A percentile compares a stretch with the other conserved stretches of the same genome.
Evolutionary conservation across 768 basidiomycete species (phyloP).

Genomic region (Podaxis pistillaris): DNA sequence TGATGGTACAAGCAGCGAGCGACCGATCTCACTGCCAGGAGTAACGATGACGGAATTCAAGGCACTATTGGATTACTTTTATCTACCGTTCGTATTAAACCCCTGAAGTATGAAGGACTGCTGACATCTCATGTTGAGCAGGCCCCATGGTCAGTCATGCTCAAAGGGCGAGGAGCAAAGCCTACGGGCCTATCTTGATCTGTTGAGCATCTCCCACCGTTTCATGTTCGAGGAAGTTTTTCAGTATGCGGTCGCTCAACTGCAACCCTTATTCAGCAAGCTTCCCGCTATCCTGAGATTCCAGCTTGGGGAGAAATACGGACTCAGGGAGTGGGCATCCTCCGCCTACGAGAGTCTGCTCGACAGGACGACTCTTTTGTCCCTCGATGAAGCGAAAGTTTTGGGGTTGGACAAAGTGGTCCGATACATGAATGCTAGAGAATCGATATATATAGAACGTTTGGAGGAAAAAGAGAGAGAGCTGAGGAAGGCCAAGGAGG

Average conservation of each 20-base stretch:
- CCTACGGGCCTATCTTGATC: conserved; percentile 23
- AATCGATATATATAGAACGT: not conserved
- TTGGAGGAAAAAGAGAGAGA: no score
- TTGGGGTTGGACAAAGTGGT: conserved; percentile 17
- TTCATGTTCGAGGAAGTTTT: conserved; percentile 35
- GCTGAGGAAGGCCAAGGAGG: no score
- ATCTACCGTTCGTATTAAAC: conserved; percentile 27
- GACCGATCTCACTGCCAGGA: conserved; percentile 30
- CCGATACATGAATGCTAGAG: not conserved
- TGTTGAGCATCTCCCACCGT: conserved; percentile 39
- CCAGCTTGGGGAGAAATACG: conserved; percentile 35
- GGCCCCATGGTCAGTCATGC: not conserved
- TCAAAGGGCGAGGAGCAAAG: not conserved
- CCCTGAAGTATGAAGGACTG: conserved; percentile 9
- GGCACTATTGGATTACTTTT: conserved; percentile 37
- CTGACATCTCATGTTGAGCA: not conserved
- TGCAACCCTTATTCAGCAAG: conserved; percentile 15
- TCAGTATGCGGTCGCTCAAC: conserved; percentile 28
- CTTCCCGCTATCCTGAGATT: conserved; percentile 31
- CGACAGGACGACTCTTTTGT: conserved; percentile 30
- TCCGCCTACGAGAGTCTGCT: conserved; percentile 38
- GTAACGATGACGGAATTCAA: conserved; percentile 35
- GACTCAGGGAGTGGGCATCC: conserved; percentile 35
- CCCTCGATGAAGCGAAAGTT: conserved; percentile 28
- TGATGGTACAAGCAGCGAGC: conserved; percentile 31